phyloP scores from a whole-genome alignment of 805 yeast species.

The Ogataea nonfermentans region DNA sequence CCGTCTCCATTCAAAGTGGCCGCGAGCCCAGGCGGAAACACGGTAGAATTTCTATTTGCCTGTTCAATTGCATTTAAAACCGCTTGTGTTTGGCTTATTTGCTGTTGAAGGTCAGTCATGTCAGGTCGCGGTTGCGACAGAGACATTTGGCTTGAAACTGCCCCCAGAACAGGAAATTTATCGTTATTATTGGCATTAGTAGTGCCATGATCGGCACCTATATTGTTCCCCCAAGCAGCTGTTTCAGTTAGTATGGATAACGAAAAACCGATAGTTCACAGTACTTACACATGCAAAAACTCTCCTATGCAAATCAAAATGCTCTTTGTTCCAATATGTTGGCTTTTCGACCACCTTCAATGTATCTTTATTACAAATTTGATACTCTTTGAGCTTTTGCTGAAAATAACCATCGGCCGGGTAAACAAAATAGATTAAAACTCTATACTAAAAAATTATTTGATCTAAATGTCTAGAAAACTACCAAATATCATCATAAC shows the following conservation, averaged over 20 bases:
- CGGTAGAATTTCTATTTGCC: constrained; percentile 12
- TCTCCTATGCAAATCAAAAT: constrained; percentile 4
- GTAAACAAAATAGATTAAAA: constrained; percentile 2
- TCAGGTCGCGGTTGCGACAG: constrained; percentile 11
- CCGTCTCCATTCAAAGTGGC: constrained; percentile 4
- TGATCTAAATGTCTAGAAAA: constrained; percentile 26
- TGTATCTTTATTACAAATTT: constrained; percentile 6
- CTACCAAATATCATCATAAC: constrained; percentile 82
- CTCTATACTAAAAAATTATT: not conserved
- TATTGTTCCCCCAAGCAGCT: constrained; percentile 14
- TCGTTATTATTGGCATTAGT: constrained; percentile 17
- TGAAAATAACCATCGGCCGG: constrained; percentile 7
- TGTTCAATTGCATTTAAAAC: constrained; percentile 28
- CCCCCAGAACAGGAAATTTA: constrained; percentile 31
- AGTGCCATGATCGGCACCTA: constrained; percentile 11
- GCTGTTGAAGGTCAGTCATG: constrained; percentile 23
- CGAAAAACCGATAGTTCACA: not conserved
- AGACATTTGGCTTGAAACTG: constrained; percentile 10
- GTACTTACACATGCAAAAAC: constrained; percentile 9
- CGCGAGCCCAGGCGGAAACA: constrained; percentile 15
- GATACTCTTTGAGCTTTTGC: constrained; percentile 8
- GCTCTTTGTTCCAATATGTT: not conserved
- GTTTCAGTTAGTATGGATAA: not conserved
- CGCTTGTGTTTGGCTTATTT: constrained; percentile 25
- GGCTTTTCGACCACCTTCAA: constrained; percentile 1